Evolutionary conservation across 805 yeast genomes (phyloP).

Genomic region (Wickerhamiella kazuoi): DNA sequence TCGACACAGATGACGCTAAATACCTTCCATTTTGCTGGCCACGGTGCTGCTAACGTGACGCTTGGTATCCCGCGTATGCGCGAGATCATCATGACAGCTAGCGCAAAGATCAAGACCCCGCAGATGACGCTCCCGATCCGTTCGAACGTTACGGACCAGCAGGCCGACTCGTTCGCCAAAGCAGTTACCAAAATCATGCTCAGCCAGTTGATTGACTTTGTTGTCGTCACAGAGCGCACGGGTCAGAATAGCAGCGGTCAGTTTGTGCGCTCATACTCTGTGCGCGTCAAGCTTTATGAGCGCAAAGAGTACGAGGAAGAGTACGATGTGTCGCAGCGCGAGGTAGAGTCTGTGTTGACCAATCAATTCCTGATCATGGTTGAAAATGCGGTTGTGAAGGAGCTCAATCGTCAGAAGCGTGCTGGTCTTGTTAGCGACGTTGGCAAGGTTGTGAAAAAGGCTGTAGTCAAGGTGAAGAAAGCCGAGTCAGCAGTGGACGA

Average conservation of each 20-base stretch:
- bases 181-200: slow-evolving; percentile 68
- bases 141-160: slow-evolving; percentile 61
- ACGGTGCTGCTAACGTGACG: slow-evolving; percentile 99
- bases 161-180: slow-evolving; percentile 87
- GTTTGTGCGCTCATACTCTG: slow-evolving; percentile 50
- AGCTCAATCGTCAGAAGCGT: slow-evolving; percentile 58
- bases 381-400: slow-evolving; percentile 59
- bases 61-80: slow-evolving; percentile 99
- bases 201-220: slow-evolving; percentile 76
- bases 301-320: slow-evolving; percentile 63
- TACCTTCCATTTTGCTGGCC: slow-evolving; percentile 98
- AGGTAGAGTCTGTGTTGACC: slow-evolving; percentile 53
- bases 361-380: slow-evolving; percentile 48
- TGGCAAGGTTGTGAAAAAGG: slow-evolving; percentile 25
- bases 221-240: slow-evolving; percentile 75
- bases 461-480: slow-evolving; percentile 33
- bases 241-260: slow-evolving; percentile 36
- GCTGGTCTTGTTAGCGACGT: slow-evolving; percentile 29
- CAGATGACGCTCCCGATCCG: slow-evolving; percentile 89
- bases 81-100: slow-evolving; percentile 99
- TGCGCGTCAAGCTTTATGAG: slow-evolving; percentile 60
- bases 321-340: slow-evolving; percentile 70
- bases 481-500: slow-evolving; percentile 19
- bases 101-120: slow-evolving; percentile 90
- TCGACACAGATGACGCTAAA: slow-evolving; percentile 97